Conservation (phyloP, 140 eudicot genomes). For the Senecio squalidus region DNA sequence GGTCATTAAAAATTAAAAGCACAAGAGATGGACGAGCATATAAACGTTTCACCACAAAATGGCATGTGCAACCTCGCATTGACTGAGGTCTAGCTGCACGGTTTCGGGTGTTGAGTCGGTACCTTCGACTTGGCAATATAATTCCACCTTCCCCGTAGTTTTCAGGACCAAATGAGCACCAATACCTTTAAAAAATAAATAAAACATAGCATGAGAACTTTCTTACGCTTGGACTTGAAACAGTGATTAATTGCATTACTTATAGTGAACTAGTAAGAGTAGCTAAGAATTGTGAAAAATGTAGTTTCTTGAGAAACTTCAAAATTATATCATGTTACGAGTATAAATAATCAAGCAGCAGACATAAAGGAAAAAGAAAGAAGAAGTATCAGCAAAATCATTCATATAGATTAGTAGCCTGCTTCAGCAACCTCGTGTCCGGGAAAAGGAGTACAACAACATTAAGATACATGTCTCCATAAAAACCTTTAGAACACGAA, state of each 20-base stretch:
- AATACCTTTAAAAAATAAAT: conserved; percentile 50
- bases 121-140: conserved; percentile 85
- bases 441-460: conserved; percentile 15
- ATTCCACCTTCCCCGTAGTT: conserved; percentile 93
- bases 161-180: conserved; percentile 99
- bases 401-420: conserved; percentile 13
- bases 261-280: neutral
- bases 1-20: conserved; percentile 62
- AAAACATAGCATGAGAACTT: neutral
- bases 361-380: neutral
- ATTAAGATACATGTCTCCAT: neutral
- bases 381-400: conserved; percentile 11
- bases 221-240: too few relatives aligned
- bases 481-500: neutral
- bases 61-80: conserved; percentile 93
- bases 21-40: conserved; percentile 81
- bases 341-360: neutral
- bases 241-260: neutral
- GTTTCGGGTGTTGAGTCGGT: conserved; percentile 91
- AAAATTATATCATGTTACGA: too few relatives aligned
- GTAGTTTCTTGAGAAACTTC: too few relatives aligned
- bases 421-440: conserved; percentile 14
- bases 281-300: too few relatives aligned
- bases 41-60: conserved; percentile 83
- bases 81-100: conserved; percentile 99